Conservation (phyloP, 441 rosid species). For the Adansonia gregorii region DNA sequence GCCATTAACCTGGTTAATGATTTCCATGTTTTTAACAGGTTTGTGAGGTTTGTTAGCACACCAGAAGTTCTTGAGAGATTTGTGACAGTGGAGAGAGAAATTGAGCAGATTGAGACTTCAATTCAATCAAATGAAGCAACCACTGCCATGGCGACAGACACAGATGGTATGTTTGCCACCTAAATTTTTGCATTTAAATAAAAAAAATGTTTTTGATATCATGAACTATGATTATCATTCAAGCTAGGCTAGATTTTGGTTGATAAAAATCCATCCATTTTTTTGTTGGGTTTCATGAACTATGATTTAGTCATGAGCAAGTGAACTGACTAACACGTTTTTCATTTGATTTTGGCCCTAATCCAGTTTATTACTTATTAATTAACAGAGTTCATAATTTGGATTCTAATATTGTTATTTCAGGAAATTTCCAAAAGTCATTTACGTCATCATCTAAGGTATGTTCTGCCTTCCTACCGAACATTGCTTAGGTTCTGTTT, state of each 20-base stretch:
- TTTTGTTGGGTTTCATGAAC: too few relatives aligned
- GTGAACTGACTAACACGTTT: neutral
- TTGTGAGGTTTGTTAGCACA: constrained; percentile 87
- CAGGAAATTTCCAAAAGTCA: constrained; percentile 52
- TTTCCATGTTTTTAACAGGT: constrained; percentile 45
- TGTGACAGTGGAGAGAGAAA: constrained; percentile 78
- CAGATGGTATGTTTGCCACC: constrained; percentile 55
- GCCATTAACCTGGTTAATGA: neutral
- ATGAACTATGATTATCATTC: neutral
- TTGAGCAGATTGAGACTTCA: constrained; percentile 78
- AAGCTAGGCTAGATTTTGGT: neutral
- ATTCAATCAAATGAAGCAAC: constrained; percentile 58
- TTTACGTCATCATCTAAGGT: constrained; percentile 51
- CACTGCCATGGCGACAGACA: constrained; percentile 48
- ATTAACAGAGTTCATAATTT: neutral
- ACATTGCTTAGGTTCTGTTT: constrained; percentile 19
- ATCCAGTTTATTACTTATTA: neutral
- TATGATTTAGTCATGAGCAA: too few relatives aligned
- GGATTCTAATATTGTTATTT: constrained; percentile 17
- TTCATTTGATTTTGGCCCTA: neutral
- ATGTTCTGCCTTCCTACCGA: constrained; percentile 8
- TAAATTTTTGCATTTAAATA: neutral
- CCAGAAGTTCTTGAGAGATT: constrained; percentile 98
- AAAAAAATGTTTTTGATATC: neutral
- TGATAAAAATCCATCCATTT: neutral